These are phyloP conservation scores for Gilbertella persicaria DNA, from an alignment of 371 early-diverging fungal genomes.

Conservation along the genomic window DNA sequence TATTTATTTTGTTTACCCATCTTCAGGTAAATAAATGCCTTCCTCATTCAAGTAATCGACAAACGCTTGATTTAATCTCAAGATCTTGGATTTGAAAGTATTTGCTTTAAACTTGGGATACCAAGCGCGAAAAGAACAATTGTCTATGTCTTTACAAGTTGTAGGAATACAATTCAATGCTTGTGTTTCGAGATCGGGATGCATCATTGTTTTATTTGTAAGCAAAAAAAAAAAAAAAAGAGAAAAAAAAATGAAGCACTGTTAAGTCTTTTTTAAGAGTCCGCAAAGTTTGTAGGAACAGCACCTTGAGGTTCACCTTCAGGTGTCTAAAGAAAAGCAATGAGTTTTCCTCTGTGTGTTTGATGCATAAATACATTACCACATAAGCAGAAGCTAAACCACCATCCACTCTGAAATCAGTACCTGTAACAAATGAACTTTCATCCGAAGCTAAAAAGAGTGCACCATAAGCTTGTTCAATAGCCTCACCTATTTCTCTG, in stretches of 20 bases:
- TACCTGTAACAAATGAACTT: constrained; percentile 80
- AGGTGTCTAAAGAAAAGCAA: constrained; percentile 41
- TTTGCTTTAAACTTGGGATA: constrained; percentile 61
- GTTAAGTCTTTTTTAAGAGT: constrained; percentile 12
- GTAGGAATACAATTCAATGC: not conserved
- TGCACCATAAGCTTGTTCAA: constrained; percentile 85
- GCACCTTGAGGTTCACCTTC: constrained; percentile 50
- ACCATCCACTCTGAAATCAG: constrained; percentile 86
- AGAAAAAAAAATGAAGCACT: not conserved
- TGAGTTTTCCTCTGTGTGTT: not conserved
- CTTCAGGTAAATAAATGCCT: constrained; percentile 78
- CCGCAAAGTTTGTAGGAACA: constrained; percentile 51
- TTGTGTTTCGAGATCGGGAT: constrained; percentile 6
- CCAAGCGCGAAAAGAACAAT: constrained; percentile 81
- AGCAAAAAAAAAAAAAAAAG: not conserved
- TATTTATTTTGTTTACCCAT: constrained; percentile 38
- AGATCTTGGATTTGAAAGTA: constrained; percentile 70
- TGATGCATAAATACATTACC: constrained; percentile 23
- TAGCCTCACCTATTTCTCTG: constrained; percentile 68
- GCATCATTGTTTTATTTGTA: not conserved
- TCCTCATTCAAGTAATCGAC: constrained; percentile 83
- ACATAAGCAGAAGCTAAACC: constrained; percentile 82
- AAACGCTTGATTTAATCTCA: constrained; percentile 75
- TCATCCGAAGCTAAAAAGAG: constrained; percentile 87
- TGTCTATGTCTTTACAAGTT: constrained; percentile 48